Conservation (phyloP, 352 stramenopile genomes). For the Phytophthora hybrid region DNA sequence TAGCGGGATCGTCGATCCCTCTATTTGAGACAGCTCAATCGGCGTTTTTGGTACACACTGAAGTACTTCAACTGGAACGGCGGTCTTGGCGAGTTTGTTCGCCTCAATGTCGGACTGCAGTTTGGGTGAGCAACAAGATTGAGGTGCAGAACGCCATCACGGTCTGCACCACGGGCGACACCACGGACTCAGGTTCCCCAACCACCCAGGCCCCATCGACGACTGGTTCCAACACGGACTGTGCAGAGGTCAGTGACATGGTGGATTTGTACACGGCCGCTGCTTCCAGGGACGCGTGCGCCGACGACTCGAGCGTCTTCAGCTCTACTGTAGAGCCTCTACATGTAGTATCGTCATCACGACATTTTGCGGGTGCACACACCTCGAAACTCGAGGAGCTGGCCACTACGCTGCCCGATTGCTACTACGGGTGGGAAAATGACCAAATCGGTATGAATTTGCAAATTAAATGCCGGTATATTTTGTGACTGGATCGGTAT, state of each 20-base stretch:
- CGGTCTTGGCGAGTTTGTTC: constrained; percentile 19
- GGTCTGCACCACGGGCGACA: constrained; percentile 15
- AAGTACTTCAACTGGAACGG: constrained; percentile 8
- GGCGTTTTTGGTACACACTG: not conserved
- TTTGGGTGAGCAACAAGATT: constrained; percentile 37
- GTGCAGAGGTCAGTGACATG: constrained; percentile 24
- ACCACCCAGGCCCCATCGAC: constrained; percentile 17
- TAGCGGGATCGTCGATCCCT: not conserved
- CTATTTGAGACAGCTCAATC: not conserved
- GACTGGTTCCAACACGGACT: constrained; percentile 21
- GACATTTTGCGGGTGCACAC: constrained; percentile 19
- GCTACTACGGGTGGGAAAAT: not conserved
- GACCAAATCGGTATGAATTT: too few species aligned
- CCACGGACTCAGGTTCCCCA: constrained; percentile 4
- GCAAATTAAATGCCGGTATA: too few species aligned
- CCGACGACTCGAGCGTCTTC: constrained; percentile 22
- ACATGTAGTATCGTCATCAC: constrained; percentile 24
- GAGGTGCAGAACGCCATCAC: constrained; percentile 31
- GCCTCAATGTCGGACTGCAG: constrained; percentile 27
- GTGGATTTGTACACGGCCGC: constrained; percentile 24
- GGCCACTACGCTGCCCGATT: constrained; percentile 26
- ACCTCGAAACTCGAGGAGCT: constrained; percentile 29
- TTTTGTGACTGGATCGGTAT: too few species aligned
- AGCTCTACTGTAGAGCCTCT: too few species aligned
- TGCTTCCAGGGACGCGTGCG: constrained; percentile 27